Evolutionary conservation across 441 rosid genomes (phyloP).

Genomic region (Croton setiger): DNA sequence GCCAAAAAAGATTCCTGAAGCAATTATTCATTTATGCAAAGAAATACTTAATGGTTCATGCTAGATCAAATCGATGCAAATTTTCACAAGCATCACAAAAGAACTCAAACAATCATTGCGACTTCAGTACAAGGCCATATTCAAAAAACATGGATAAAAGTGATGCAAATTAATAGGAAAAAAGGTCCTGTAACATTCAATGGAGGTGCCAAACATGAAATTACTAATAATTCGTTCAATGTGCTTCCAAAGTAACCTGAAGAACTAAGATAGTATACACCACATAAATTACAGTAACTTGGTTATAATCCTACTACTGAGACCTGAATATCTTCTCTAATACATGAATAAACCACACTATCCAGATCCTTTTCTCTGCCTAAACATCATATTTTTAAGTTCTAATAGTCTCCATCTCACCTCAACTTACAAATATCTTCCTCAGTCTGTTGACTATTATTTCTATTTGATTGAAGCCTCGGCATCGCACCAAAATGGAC

Average conservation of each 20-base stretch:
- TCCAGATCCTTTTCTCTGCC: background rate
- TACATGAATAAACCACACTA: constrained; percentile 5
- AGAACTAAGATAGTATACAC: background rate
- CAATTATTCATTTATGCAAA: background rate
- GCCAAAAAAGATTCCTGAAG: background rate
- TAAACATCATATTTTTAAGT: background rate
- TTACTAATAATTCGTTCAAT: background rate
- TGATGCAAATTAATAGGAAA: background rate
- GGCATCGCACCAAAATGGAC: background rate
- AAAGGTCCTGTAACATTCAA: background rate
- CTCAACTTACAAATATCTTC: background rate
- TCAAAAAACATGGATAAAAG: too few relatives aligned
- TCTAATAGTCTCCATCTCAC: background rate
- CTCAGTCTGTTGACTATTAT: background rate
- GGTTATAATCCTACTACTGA: background rate
- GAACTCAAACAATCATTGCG: background rate
- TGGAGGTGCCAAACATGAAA: background rate
- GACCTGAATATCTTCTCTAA: background rate
- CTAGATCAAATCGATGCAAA: background rate
- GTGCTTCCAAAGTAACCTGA: constrained; percentile 3
- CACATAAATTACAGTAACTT: background rate
- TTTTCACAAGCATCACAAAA: background rate
- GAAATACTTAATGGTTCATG: background rate
- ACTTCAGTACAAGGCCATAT: background rate
- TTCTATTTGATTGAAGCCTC: background rate